Evolutionary conservation across 2,329 filamentous ascomycete species (phyloP), one percentile per base, ranked within the genome.

Genomic region (Penicillium palitans): DNA sequence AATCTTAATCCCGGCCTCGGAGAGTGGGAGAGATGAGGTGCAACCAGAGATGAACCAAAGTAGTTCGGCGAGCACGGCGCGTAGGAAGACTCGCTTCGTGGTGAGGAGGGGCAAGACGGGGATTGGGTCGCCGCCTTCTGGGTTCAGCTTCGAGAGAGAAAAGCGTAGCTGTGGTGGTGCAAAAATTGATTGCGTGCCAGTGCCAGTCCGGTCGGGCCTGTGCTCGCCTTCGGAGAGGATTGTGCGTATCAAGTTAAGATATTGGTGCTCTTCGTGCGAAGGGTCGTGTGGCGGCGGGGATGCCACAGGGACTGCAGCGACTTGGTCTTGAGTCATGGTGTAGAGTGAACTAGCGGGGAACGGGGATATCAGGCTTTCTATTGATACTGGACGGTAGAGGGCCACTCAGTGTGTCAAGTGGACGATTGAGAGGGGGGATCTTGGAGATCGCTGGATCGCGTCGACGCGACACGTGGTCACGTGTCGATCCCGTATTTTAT

Each of bases 61-160:
- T 1, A 99, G 87, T 77, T 99, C 95, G 64, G 88, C 90, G 62
- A 98, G 82, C 50, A 99, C 90, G 68, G 93, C 93, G 60, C 90
- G 89, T 33, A 90, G 84, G 78, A 97, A 98, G 68, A 99, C 95
- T 66, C 95, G 91, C 76, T 99, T 99, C 3, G 95, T 99, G 5
- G 95, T 99, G 19, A 99, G 87, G 66, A 99, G 90, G 25, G 95
- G 95, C 21, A 99, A 85, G 67, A 97, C 82, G 2, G 89, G 87
- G 13, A 77, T 78, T 29, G 76, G 74, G 12, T 74, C 70, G 51
- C 69, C 73, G 46, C 77, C 71, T 58, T 77, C 71, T 54, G 71
- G 65, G 31, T 77, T 74, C 39, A 79, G 75, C 55, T 84, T 82
- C 62, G 88, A 90, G 63, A 99, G 90, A 45, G 83, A 82, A 82